These are phyloP conservation scores for Ceratobasidium sp. DNA, from an alignment of 1,284 basidiomycete species.

Conservation along the genomic window DNA sequence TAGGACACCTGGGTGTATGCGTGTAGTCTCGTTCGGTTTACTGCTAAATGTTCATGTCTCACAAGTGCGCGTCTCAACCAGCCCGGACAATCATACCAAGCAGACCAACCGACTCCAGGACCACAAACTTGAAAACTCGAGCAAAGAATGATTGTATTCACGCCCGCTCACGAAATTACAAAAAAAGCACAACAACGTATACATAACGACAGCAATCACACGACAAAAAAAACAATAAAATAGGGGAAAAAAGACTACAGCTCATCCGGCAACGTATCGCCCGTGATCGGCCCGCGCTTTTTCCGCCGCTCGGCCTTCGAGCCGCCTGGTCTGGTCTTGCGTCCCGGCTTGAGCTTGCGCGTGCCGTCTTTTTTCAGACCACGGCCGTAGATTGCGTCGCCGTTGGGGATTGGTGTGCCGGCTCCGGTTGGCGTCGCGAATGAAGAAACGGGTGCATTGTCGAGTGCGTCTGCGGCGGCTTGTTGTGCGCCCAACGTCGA, in stretches of 20 bases:
- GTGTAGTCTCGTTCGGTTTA: no score
- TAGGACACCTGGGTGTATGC: no score
- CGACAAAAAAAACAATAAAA: slow-evolving; percentile 15
- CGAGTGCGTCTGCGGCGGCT: slow-evolving; percentile 32
- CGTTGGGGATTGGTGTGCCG: slow-evolving; percentile 7
- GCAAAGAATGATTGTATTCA: not conserved
- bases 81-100: no score
- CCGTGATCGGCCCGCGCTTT: slow-evolving; percentile 42
- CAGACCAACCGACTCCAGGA: no score
- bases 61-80: no score
- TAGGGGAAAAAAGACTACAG: slow-evolving; percentile 11
- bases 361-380: slow-evolving; percentile 43
- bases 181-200: slow-evolving; percentile 2
- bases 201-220: slow-evolving; percentile 16
- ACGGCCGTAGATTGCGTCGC: slow-evolving; percentile 29
- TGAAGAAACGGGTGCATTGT: slow-evolving; percentile 27
- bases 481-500: slow-evolving; percentile 51
- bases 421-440: slow-evolving; percentile 11
- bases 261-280: slow-evolving; percentile 39
- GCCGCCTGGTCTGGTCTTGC: slow-evolving; percentile 37
- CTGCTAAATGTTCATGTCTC: no score
- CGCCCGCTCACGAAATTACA: slow-evolving; percentile 5
- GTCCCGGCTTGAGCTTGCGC: slow-evolving; percentile 35
- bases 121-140: no score
- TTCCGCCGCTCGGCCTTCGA: slow-evolving; percentile 44